Evolutionary conservation across 2,329 filamentous ascomycete species (phyloP).

Genomic region (Diaporthe humulicola): DNA sequence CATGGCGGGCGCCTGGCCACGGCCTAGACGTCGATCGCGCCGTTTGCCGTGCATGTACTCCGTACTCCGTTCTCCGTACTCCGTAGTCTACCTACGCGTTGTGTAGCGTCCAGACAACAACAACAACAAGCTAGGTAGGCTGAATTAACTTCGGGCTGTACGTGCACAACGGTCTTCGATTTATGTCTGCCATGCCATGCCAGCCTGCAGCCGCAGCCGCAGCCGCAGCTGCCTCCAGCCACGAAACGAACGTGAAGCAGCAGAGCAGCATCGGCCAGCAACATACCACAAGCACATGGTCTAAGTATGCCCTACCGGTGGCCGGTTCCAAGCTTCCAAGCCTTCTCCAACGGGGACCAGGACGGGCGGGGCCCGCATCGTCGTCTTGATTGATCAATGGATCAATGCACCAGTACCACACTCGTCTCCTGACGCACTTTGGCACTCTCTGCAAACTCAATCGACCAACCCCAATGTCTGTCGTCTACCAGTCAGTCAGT

Average conservation of each 20-base stretch:
- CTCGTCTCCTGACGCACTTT: slow-evolving; percentile 11
- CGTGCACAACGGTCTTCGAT: not conserved
- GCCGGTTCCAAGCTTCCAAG: not conserved
- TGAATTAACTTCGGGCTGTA: too few species aligned
- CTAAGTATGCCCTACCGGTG: not conserved
- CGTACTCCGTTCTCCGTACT: too few species aligned
- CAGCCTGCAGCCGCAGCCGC: too few species aligned
- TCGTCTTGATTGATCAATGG: slow-evolving; percentile 22
- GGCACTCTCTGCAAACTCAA: slow-evolving; percentile 22
- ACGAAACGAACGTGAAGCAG: slow-evolving; percentile 15
- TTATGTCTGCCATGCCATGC: too few species aligned
- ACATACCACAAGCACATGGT: too few species aligned
- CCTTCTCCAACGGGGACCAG: not conserved
- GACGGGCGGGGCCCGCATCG: slow-evolving; percentile 1
- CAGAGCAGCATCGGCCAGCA: not conserved
- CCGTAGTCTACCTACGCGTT: too few species aligned
- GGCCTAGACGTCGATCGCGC: slow-evolving; percentile 12
- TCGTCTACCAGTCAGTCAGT: not conserved
- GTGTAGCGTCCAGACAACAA: not conserved
- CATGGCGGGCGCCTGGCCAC: not conserved
- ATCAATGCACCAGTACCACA: slow-evolving; percentile 14
- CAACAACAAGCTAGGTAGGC: not conserved
- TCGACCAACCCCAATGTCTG: not conserved
- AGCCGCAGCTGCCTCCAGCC: not conserved
- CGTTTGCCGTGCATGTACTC: not conserved